Conservation (phyloP, 176 grass and related monocot species). For the Tillandsia fasciculata region DNA sequence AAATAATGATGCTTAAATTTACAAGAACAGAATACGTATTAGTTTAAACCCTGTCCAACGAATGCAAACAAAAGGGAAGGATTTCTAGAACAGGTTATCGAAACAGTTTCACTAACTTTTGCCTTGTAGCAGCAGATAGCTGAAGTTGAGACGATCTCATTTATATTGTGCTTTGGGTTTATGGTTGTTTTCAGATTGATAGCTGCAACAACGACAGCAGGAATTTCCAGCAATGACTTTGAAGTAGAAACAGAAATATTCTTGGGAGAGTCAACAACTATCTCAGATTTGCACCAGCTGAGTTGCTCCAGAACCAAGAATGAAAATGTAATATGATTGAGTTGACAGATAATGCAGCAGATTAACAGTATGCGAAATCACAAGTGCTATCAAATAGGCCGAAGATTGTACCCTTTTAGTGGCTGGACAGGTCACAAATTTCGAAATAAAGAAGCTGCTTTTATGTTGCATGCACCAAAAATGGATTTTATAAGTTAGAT, state of each 20-base stretch:
- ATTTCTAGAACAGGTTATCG: conserved; percentile 11
- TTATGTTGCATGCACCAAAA: too few relatives aligned
- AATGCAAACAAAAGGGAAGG: background rate
- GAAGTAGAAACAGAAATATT: conserved; percentile 56
- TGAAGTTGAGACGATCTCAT: conserved; percentile 97
- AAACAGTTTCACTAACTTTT: conserved; percentile 44
- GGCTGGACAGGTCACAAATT: conserved; percentile 53
- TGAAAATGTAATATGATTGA: background rate
- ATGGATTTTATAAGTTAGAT: too few relatives aligned
- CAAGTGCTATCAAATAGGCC: background rate
- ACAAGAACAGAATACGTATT: background rate
- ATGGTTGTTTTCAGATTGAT: conserved; percentile 93
- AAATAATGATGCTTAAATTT: background rate
- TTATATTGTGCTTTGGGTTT: conserved; percentile 65
- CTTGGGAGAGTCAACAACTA: conserved; percentile 75
- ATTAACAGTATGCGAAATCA: background rate
- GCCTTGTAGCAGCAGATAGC: conserved; percentile 79
- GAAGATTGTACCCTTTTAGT: conserved; percentile 37
- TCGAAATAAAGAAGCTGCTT: conserved; percentile 68
- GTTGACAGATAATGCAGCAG: background rate
- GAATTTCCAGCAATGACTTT: conserved; percentile 48
- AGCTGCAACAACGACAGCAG: conserved; percentile 62
- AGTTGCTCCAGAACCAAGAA: conserved; percentile 46
- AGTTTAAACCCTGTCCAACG: background rate
- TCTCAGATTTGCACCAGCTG: conserved; percentile 98